Conservation (phyloP, 345 rosid genomes). For the Turritis glabra region DNA sequence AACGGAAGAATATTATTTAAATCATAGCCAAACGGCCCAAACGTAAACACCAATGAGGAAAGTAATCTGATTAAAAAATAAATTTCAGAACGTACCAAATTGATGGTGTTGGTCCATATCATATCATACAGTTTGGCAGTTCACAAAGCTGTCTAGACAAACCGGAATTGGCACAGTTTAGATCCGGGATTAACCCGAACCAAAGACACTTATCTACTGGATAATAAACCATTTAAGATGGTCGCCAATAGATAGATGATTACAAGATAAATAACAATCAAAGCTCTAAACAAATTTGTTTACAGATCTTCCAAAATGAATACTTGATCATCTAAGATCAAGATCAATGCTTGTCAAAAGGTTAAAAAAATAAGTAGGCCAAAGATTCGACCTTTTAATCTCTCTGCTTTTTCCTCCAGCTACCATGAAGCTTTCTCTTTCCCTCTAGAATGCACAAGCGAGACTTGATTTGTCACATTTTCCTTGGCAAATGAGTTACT, state of each 20-base stretch:
- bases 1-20: background rate
- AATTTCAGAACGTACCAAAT: no score
- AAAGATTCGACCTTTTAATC: conserved; percentile 15
- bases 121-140: background rate
- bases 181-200: background rate
- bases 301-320: conserved; percentile 18
- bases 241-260: background rate
- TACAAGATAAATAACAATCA: conserved; percentile 7
- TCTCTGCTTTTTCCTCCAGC: background rate
- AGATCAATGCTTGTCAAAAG: conserved; percentile 15
- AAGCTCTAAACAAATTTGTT: conserved; percentile 25
- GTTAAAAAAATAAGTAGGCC: background rate
- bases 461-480: conserved; percentile 39
- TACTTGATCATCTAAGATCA: conserved; percentile 10
- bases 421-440: conserved; percentile 35
- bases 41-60: background rate
- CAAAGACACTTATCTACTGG: background rate
- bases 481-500: conserved; percentile 38
- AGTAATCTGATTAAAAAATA: background rate
- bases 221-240: conserved; percentile 1
- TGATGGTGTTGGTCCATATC: no score
- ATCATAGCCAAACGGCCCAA: background rate
- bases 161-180: background rate
- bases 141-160: background rate
- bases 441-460: conserved; percentile 45